Evolutionary conservation across 73 alveolate genomes (phyloP), one percentile per base, ranked within the genome.

Genomic region (Tetrahymena thermophila): DNA sequence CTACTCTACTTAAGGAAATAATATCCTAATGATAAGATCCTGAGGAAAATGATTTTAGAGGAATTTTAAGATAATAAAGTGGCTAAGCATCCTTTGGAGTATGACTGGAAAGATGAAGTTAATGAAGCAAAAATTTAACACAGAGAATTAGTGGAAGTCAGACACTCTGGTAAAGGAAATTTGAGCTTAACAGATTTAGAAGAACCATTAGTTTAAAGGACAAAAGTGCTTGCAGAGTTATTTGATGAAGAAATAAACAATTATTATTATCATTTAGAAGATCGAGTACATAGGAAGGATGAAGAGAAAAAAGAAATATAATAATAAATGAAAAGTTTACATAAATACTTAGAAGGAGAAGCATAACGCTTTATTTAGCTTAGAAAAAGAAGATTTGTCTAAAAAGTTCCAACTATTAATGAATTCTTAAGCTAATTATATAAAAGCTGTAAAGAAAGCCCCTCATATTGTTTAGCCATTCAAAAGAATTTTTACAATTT

Each of bases 81-180:
- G 25, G 98, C 99, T 93, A 98, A 97, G 96, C 98, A 96, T 94
- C 99, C 99, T 13, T 98, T 98, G 95, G 99, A 99, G 95, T 99
- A 99, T 96, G 99, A 99, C 28, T 96, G 98, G 94, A 98, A 97
- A 83, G 99, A 98, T 85, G 99, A 99, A 93, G 99, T 98, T 94
- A 96, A 96, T 34, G 96, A 94, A 85, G 95, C 97, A 34, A 97
- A 97, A 94, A 95, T 97, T 96, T 93, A 97, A 40, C 97, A 95
- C 89, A 35, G 89, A 25, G 89, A 71, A 71, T 31, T 71, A 28
- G 89, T 71, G 17, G 89, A 71, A 71, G 89, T 89, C 96, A 96
- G 96, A 94, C 94, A 94, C 94, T 96, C 94, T 96, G 97, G 93
- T 89, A 96, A 96, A 95, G 95, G 44, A 94, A 58, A 89, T 38